Evolutionary conservation across 768 basidiomycete species (phyloP), one percentile per base, ranked within the genome.

Genomic region (Boletus pseudopeckii): DNA sequence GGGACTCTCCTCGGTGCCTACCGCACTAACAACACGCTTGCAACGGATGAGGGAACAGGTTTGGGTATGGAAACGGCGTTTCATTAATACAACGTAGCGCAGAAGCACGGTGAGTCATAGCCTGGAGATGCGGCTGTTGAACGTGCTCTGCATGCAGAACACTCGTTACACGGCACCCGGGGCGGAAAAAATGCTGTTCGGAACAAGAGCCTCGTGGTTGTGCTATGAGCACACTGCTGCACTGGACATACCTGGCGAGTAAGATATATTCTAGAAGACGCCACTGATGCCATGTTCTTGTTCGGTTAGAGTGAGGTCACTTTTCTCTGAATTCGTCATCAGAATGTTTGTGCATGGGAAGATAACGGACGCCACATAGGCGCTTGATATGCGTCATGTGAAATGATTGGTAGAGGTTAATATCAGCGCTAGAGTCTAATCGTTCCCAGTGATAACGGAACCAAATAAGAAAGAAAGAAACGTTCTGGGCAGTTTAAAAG

Each of bases 1-100:
- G 43, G 22, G n/a, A 3, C 17, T 22, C 17, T 22, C 7, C 15
- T 50, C 20, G 36, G n/a, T 15, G 22, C 4, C 26, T 24, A 44
- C 62, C 56, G 53, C 56, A 36, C 17, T 65, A 56, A 58, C 36
- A 22, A 26, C 59, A 53, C 24, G 38, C 9, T 45, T 18, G 32
- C 37, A 7, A 28, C 37, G 34, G 24, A 24, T 36, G 22, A 55
- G 41, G 32, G 26, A 28, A 36, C 11, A 24, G 41, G 40, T 6
- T 22, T 22, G 30, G 28, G 44, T 7, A 22, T 15, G 26, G 7
- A 41, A 24, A 42, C 36, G 4, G 38, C 49, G 18, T 43, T 45
- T 45, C 36, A 2, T 51, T 51, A 51, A 53, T 52, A 39, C 14
- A 48, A 43, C 11, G 22, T 26, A 14, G 18, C 44, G 42, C 11